Base-by-base conservation (phyloP, 192 early-diverging fungal genomes). In the Backusella liffmaniae region DNA sequence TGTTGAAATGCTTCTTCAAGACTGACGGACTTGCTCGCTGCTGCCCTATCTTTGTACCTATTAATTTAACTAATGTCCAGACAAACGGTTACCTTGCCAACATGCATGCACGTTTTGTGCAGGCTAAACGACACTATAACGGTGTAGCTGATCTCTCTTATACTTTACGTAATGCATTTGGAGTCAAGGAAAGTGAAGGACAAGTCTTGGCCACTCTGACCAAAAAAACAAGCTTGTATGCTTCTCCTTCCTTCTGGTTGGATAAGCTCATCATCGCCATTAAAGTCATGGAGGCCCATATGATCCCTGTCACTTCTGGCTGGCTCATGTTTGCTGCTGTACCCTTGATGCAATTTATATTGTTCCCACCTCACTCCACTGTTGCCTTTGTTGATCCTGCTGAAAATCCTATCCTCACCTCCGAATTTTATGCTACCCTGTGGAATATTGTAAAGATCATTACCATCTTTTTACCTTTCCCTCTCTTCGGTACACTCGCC, bases 1-100 rank as follows among this genome's bases (percentile, higher is more conserved):
- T 90, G 87, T 82, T 94, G 34, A 92, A 93, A 82, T 92, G 91
- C 76, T 92, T 92, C 82, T 93, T 93, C 80, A 85, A 86, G 70
- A 93, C 93, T 21, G 78, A 84, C 41, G 93, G 93, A 15, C 72
- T 84, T 13, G 88, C 91, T 35, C 90, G 91, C 69, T 86, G 88
- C 68, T 87, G 86, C 66, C 83, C 89, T 29, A 91, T 94, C 79
- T 93, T 84, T 79, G 91, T 91, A 15, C 92, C 93, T n/a, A 90
- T 88, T 86, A 75, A 93, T 84, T 51, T 89, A 82, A 90, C 81
- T 32, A 86, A 81, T 84, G 91, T 86, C 42, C 80, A 81, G 85
- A 90, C 81, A n/a, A 65, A 56, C 29, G 87, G 89, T 35, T 92
- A 88, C 76, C 26, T 86, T 13, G 78, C 76, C 41, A 85, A 83